A percentile compares a stretch with the other conserved stretches of the same genome.
These are phyloP conservation scores for Haplosporangium sp. DNA, from an alignment of 371 early-diverging fungal genomes.

Conservation along the genomic window DNA sequence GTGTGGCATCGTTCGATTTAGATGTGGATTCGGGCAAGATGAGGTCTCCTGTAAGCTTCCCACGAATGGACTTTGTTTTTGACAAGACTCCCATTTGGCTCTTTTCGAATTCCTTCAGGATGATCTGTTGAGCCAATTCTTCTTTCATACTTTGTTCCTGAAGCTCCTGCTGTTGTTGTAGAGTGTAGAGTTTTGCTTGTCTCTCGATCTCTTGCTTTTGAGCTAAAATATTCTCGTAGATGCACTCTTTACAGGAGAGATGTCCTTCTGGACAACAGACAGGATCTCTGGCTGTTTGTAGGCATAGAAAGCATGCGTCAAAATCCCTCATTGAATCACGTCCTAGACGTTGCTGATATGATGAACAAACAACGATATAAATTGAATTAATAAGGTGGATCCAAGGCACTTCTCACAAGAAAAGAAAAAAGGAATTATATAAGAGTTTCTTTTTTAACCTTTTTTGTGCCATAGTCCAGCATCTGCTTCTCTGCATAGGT, in stretches of 20 bases:
- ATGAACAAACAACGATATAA: neutral
- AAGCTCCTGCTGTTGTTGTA: conserved; percentile 51
- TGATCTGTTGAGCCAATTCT: conserved; percentile 54
- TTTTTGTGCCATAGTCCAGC: conserved; percentile 93
- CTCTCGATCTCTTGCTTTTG: conserved; percentile 87
- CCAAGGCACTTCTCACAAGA: too few relatives aligned
- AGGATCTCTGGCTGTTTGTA: conserved; percentile 88
- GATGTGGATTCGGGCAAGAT: conserved; percentile 7
- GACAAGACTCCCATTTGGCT: conserved; percentile 73
- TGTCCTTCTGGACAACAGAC: conserved; percentile 86
- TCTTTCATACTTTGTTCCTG: conserved; percentile 60
- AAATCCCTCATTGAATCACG: conserved; percentile 88
- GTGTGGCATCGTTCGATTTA: conserved; percentile 1
- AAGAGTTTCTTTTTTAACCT: conserved; percentile 54
- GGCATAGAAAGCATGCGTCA: conserved; percentile 92
- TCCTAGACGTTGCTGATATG: conserved; percentile 81
- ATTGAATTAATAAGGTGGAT: neutral
- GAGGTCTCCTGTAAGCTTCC: conserved; percentile 6
- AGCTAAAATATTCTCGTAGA: conserved; percentile 85
- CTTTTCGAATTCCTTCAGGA: conserved; percentile 73
- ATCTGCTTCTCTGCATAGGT: conserved; percentile 92
- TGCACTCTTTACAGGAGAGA: conserved; percentile 91
- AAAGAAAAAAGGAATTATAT: neutral
- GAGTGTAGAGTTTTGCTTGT: conserved; percentile 58
- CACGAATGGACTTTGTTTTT: conserved; percentile 29